Evolutionary conservation across 2,329 filamentous ascomycete genomes (phyloP), one percentile per base, ranked within the genome.

Genomic region (Trichoderma aggressivum): DNA sequence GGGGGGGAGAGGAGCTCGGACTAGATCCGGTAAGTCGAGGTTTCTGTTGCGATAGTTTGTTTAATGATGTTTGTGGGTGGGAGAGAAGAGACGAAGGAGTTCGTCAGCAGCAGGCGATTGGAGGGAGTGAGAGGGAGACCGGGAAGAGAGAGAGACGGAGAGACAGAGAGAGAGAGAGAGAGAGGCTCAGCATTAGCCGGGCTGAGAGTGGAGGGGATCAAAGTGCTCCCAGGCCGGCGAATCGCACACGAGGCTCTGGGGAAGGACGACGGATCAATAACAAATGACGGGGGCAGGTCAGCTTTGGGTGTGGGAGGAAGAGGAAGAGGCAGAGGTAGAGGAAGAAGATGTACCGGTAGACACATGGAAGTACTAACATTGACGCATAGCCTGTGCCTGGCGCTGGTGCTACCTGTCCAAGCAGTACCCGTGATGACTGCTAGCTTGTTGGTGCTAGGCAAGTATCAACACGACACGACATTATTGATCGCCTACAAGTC

Each of bases 301-400:
- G 65, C 26, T 34, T 60, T 64, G 61, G 64, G n/a, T 60, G 53
- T 67, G 36, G n/a, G 64, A 59, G 55, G 39, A 60, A 39, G 34
- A 67, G 55, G 50, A 8, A 14, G 59, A 16, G n/a, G n/a, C n/a
- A n/a, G n/a, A n/a, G 14, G 7, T n/a, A 24, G 39, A 59, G 36
- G 43, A 18, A 30, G 7, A 21, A 30, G 65, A 36, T 28, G 28
- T 21, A 50, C 43, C 39, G 39, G 39, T 43, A 43, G 39, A 43
- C 39, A 43, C 39, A 39, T 39, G 36, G 36, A 43, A 43, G 39
- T 43, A 43, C 43, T 12, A 50, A 50, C 43, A 50, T n/a, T n/a
- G n/a, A n/a, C 43, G 2, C 43, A 50, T 50, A 50, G 43, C 43
- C 43, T 21, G 43, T 61, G 21, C 36, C 60, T 28, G 36, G 28